Conservation (phyloP, 2,329 filamentous ascomycete species). For the Rhexocercosporidium sp. region DNA sequence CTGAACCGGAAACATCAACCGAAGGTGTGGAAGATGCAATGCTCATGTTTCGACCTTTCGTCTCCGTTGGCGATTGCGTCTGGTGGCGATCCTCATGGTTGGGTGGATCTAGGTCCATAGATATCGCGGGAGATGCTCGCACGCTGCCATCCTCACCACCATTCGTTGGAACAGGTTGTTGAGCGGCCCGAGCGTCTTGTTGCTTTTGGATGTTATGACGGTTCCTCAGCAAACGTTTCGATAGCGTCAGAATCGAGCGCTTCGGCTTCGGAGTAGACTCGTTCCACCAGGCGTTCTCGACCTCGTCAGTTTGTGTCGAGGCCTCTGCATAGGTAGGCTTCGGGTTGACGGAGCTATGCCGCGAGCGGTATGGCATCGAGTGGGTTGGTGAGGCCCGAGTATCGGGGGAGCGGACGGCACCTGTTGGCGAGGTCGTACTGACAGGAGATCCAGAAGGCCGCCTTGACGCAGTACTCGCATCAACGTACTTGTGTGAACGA, state of each 20-base stretch:
- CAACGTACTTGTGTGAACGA: slow-evolving; percentile 37
- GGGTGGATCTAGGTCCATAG: slow-evolving; percentile 36
- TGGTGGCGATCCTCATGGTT: slow-evolving; percentile 25
- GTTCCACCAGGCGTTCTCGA: slow-evolving; percentile 42
- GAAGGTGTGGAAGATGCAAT: slow-evolving; percentile 38
- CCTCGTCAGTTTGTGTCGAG: slow-evolving; percentile 41
- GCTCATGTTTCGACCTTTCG: slow-evolving; percentile 33
- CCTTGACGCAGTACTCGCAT: slow-evolving; percentile 39
- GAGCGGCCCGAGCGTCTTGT: slow-evolving; percentile 25
- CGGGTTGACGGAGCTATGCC: slow-evolving; percentile 31
- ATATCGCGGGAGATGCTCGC: slow-evolving; percentile 27
- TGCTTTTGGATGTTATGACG: slow-evolving; percentile 32
- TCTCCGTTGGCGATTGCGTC: slow-evolving; percentile 33
- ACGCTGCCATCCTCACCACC: slow-evolving; percentile 22
- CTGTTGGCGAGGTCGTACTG: slow-evolving; percentile 38
- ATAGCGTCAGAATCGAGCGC: slow-evolving; percentile 38
- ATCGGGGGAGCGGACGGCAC: slow-evolving; percentile 28
- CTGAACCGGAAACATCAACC: slow-evolving; percentile 27
- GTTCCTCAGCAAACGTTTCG: slow-evolving; percentile 40
- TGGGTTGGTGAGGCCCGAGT: slow-evolving; percentile 22
- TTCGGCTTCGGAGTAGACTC: slow-evolving; percentile 27
- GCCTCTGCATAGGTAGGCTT: slow-evolving; percentile 39
- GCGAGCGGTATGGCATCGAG: slow-evolving; percentile 29
- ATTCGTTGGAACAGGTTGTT: slow-evolving; percentile 15
- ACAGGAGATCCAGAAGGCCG: slow-evolving; percentile 40